Percentiles rank a stretch among this genome's conserved stretches.
Evolutionary conservation across 1,284 basidiomycete species (phyloP).

Genomic region (Meripilus lineatus): DNA sequence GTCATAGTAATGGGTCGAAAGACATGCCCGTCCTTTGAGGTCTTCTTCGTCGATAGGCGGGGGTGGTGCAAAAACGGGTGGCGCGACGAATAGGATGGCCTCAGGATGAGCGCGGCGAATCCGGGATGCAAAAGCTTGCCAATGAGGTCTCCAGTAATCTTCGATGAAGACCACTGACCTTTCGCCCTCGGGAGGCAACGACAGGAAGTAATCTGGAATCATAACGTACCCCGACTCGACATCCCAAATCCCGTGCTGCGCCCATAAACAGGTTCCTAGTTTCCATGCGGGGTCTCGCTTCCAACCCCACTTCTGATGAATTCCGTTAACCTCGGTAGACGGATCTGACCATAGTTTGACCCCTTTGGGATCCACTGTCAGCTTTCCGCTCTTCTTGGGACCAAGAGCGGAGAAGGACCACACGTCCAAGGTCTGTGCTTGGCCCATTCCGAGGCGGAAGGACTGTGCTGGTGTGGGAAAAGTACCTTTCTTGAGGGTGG

Average conservation of each 20-base stretch:
- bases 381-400: conserved; percentile 67
- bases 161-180: conserved; percentile 62
- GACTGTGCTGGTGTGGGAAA: conserved; percentile 85
- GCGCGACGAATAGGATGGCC: conserved; percentile 88
- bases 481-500: conserved; percentile 80
- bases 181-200: conserved; percentile 16
- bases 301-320: conserved; percentile 77
- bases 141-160: conserved; percentile 85
- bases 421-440: conserved; percentile 79
- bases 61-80: conserved; percentile 87
- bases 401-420: conserved; percentile 83
- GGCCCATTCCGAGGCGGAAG: conserved; percentile 85
- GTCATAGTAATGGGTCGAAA: conserved; percentile 93
- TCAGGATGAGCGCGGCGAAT: conserved; percentile 77
- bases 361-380: conserved; percentile 84
- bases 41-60: conserved; percentile 58
- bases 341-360: conserved; percentile 67
- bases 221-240: conserved; percentile 62
- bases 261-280: conserved; percentile 89
- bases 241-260: conserved; percentile 93
- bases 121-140: conserved; percentile 55
- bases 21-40: conserved; percentile 69
- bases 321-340: conserved; percentile 36
- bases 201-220: conserved; percentile 76
- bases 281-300: conserved; percentile 72